Base-by-base conservation (phyloP, 805 yeast species). In the Starmerella apicola region DNA sequence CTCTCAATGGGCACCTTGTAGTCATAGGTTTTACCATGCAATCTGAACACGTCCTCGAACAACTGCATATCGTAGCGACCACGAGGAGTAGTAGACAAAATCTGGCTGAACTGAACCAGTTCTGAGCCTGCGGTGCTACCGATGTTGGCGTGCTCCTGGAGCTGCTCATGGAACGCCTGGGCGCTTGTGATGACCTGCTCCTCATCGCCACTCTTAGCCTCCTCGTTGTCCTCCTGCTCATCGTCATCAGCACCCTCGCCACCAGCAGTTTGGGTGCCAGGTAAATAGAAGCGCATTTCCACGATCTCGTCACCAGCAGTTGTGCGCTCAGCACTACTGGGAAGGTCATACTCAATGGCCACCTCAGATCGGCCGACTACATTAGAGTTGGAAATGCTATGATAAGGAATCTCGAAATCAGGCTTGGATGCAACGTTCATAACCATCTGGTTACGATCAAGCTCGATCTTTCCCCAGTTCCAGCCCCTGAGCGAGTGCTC, bases 11-110 rank as follows among this genome's bases (percentile, higher is more conserved):
- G 95, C 44, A 91, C 72, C 63, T 88, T 91, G 69, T 91, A 93
- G 59, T 91, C 98, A 63, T 91, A 91, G 2, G 97, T 91, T 62
- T 88, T 91, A 59, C 99, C 99, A 54, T 98, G 76, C 38, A 91
- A 70, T 57, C 97, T 76, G 61, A 91, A 72, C 37, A 91, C 81
- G 23, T 74, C 72, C 26, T 82, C 77, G 62, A 82, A 91, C 77
- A 91, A 79, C 61, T 88, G 96, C 52, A 91, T 81, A 60, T 91
- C 97, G 60, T 86, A 91, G 61, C 98, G 88, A 49, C 98, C 98
- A 71, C 98, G 78, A 54, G 98, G 98, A 1, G 97, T 91, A 43
- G 91, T 74, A 69, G 91, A 84, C 57, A 88, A 69, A 3, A 86
- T 76, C 53, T 88, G 97, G 37, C 81, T 74, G 64, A 88, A 86